These are phyloP conservation scores for Alternaria burnsii DNA, from an alignment of 2,329 filamentous ascomycete species.

Conservation along the genomic window DNA sequence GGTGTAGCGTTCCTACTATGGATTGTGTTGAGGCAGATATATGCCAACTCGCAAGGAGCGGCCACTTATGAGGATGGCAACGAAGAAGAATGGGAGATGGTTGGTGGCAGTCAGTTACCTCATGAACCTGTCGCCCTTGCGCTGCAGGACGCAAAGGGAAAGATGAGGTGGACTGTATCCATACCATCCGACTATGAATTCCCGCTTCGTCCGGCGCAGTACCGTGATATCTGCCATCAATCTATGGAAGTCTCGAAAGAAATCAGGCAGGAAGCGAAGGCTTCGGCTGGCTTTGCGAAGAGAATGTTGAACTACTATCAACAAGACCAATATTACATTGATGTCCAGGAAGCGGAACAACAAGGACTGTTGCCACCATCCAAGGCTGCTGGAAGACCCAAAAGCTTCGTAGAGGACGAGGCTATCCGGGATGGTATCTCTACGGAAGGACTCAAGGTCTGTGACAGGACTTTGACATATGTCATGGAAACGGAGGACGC, in stretches of 20 bases:
- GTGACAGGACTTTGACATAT: slow-evolving; percentile 77
- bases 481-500: slow-evolving; percentile 78
- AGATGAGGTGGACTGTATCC: slow-evolving; percentile 79
- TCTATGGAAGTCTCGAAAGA: slow-evolving; percentile 70
- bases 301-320: slow-evolving; percentile 64
- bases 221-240: slow-evolving; percentile 73
- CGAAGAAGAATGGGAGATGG: slow-evolving; percentile 68
- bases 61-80: slow-evolving; percentile 28
- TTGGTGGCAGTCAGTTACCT: slow-evolving; percentile 71
- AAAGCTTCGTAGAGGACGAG: slow-evolving; percentile 50
- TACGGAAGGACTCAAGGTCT: slow-evolving; percentile 60
- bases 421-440: slow-evolving; percentile 40
- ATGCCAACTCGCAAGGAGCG: slow-evolving; percentile 27
- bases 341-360: slow-evolving; percentile 75
- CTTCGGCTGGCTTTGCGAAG: slow-evolving; percentile 37
- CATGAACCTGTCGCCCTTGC: slow-evolving; percentile 77
- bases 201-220: slow-evolving; percentile 71
- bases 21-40: slow-evolving; percentile 52
- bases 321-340: slow-evolving; percentile 74
- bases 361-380: slow-evolving; percentile 66
- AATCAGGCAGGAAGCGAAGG: slow-evolving; percentile 48
- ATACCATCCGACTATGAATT: slow-evolving; percentile 74
- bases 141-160: slow-evolving; percentile 70
- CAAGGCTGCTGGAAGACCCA: slow-evolving; percentile 50
- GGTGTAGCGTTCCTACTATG: slow-evolving; percentile 61